Evolutionary conservation across 2,329 filamentous ascomycete genomes (phyloP).

Genomic region (Hypoxylon sp.): DNA sequence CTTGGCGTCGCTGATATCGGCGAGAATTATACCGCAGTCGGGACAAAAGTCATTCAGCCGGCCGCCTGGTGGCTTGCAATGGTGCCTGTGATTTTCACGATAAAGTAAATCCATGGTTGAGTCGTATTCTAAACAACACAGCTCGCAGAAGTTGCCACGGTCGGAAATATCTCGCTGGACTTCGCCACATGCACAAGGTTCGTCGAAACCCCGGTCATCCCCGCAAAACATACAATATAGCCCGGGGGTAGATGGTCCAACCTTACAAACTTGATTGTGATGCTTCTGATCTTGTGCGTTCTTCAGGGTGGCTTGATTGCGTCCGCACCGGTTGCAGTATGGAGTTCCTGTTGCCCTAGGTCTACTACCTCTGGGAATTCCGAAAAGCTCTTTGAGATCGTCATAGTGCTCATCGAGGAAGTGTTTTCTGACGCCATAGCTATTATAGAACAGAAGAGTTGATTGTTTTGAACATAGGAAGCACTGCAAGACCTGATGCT

Average conservation of each 20-base stretch:
- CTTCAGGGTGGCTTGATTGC: constrained; percentile 23
- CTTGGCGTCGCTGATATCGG: not conserved
- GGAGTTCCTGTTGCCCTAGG: too few species aligned
- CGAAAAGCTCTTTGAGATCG: constrained; percentile 38
- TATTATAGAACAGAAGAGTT: constrained; percentile 54
- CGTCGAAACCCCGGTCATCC: not conserved
- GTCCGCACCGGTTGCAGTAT: constrained; percentile 43
- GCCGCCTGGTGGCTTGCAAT: constrained; percentile 28
- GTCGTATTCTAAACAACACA: constrained; percentile 37
- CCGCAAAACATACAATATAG: constrained; percentile 35
- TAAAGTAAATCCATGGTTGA: constrained; percentile 31
- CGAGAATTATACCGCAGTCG: constrained; percentile 32
- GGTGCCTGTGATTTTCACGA: constrained; percentile 23
- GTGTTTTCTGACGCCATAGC: constrained; percentile 43
- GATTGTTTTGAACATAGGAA: constrained; percentile 48
- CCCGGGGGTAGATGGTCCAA: not conserved
- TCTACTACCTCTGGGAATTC: not conserved
- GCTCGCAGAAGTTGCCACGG: constrained; percentile 21
- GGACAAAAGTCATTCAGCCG: constrained; percentile 27
- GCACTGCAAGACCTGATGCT: constrained; percentile 53
- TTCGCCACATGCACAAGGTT: constrained; percentile 18
- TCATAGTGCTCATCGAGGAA: constrained; percentile 44
- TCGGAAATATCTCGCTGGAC: not conserved
- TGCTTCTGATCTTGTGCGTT: constrained; percentile 23
- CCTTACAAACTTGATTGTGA: constrained; percentile 17